These are phyloP conservation scores for Gaultheria prostrata DNA, from an alignment of 148 eudicot genomes.

Conservation along the genomic window DNA sequence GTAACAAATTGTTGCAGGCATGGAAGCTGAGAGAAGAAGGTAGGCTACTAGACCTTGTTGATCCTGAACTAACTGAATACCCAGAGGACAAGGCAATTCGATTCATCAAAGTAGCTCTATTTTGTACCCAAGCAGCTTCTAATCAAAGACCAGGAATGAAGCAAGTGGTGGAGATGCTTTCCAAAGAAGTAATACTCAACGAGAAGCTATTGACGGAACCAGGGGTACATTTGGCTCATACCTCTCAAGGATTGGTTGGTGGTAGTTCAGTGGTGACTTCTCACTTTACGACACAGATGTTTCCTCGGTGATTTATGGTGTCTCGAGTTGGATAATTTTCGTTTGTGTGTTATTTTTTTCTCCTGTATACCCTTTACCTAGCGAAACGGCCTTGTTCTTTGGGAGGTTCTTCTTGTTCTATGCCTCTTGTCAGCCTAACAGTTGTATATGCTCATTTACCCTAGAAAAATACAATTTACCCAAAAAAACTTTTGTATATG, in stretches of 20 bases:
- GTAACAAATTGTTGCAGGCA: slow-evolving; percentile 27
- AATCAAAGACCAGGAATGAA: slow-evolving; percentile 56
- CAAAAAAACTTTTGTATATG: background rate
- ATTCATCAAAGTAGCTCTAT: slow-evolving; percentile 53
- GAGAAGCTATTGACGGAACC: slow-evolving; percentile 42
- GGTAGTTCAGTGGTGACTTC: slow-evolving; percentile 15
- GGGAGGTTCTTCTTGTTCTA: background rate
- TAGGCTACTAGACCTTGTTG: slow-evolving; percentile 49
- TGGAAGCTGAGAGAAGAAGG: slow-evolving; percentile 50
- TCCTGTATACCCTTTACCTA: background rate
- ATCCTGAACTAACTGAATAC: slow-evolving; percentile 43
- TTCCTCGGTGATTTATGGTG: slow-evolving; percentile 32
- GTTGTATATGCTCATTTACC: background rate
- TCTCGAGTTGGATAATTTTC: background rate
- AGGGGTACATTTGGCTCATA: slow-evolving; percentile 26
- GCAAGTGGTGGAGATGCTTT: slow-evolving; percentile 63
- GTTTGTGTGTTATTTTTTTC: background rate
- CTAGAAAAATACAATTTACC: no score
- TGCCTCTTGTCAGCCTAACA: background rate
- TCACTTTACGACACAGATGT: slow-evolving; percentile 25
- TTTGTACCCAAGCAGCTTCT: slow-evolving; percentile 55
- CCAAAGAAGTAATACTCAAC: slow-evolving; percentile 40
- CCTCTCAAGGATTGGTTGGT: slow-evolving; percentile 11
- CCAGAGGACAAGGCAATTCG: slow-evolving; percentile 42
- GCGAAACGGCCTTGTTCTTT: background rate